These are phyloP conservation scores for Cornus kousa DNA, from an alignment of 148 eudicot genomes.

Conservation along the genomic window DNA sequence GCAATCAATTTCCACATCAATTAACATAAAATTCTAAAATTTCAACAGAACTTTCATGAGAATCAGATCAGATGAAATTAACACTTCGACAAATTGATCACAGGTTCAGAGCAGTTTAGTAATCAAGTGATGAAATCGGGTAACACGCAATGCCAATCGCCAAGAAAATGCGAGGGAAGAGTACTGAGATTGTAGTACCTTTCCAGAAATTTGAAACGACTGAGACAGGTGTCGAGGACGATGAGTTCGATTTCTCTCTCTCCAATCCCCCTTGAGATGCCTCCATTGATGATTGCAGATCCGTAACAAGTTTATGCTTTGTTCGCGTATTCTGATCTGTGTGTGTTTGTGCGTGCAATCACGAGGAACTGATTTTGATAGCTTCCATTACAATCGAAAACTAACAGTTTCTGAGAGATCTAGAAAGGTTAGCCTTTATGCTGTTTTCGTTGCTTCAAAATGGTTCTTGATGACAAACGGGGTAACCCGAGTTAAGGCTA, in stretches of 20 bases:
- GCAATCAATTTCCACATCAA: conserved; percentile 1
- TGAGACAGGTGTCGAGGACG: conserved; percentile 66
- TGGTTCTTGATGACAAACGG: no score
- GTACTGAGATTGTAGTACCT: conserved; percentile 36
- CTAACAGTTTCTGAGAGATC: no score
- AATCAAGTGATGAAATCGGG: neutral
- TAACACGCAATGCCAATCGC: neutral
- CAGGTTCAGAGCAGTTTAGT: neutral
- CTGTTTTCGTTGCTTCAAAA: no score
- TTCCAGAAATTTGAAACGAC: conserved; percentile 90
- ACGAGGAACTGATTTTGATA: neutral
- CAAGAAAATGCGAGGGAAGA: neutral
- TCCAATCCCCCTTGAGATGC: conserved; percentile 50
- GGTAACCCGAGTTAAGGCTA: no score
- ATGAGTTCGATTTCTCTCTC: conserved; percentile 48
- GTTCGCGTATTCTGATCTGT: neutral
- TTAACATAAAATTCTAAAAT: neutral
- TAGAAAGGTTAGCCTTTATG: no score
- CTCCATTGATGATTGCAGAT: conserved; percentile 66
- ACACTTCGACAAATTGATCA: neutral
- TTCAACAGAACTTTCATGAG: neutral
- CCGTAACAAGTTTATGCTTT: conserved; percentile 19
- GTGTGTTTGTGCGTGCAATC: neutral
- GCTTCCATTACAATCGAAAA: no score
- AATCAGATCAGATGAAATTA: neutral